Base-by-base conservation (phyloP, 2,329 filamentous ascomycete genomes). In the Neophaeococcomyces mojaviensis region DNA sequence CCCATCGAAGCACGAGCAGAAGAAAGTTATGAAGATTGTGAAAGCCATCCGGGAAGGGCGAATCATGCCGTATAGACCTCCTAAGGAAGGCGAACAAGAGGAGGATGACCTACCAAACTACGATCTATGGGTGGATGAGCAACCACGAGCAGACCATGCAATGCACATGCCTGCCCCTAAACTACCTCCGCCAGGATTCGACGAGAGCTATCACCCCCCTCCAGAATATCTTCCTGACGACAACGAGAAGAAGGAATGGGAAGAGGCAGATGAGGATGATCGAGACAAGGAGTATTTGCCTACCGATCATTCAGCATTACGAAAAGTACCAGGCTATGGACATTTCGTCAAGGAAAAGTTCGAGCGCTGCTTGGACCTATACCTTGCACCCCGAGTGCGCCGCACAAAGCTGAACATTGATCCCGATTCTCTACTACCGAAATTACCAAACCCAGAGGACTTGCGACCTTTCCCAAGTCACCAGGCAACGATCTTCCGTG, bases 161-260 rank as follows among this genome's bases (percentile, higher is more conserved):
- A 97, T 97, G 89, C 87, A 96, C 60, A 84, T 97, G 45, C 86
- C 92, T 13, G 90, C 92, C 1, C 92, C 92, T 4, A 98, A 98
- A 64, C 74, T 94, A 40, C 82, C 90, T 22, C 90, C 92, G 31
- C 92, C 92, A 22, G 88, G 88, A 43, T 96, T 95, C 64, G 89
- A 95, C 59, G 80, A 96, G 64, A 95, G 88, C 61, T 97, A 98
- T 64, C 95, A 97, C 66, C 92, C 92, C 19, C 92, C 94, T 40
- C 79, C 84, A 3, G 92, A 98, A 69, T 98, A 97, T 63, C 72
- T 98, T 2, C 94, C 90, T 1, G 85, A 86, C 45, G 79, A 84
- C 59, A 81, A 86, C 32, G 92, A 98, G 69, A 86, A 77, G 63
- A 81, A 86, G 55, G 77, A 77, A 12, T 98, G 92, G 92, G 81